Evolutionary conservation across 306 rosid species (phyloP).

Genomic region (Dalbergia oliveri): DNA sequence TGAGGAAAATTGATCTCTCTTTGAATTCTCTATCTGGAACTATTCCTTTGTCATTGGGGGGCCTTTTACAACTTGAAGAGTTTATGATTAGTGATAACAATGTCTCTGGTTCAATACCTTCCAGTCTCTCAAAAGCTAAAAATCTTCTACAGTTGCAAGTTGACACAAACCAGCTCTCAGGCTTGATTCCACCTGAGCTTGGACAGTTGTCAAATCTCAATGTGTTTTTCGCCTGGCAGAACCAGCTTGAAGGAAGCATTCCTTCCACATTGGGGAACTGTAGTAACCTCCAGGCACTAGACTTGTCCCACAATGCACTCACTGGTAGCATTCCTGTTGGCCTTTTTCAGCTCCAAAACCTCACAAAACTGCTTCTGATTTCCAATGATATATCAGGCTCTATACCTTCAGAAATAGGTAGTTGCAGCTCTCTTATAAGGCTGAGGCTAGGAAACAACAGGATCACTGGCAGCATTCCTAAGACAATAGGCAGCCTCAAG

Average conservation of each 20-base stretch:
- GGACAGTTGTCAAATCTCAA: conserved; percentile 68
- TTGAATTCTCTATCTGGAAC: conserved; percentile 85
- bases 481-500: conserved; percentile 65
- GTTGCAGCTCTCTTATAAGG: conserved; percentile 81
- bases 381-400: conserved; percentile 89
- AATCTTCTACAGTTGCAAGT: conserved; percentile 81
- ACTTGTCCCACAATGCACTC: conserved; percentile 82
- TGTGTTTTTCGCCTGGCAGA: conserved; percentile 91
- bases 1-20: conserved; percentile 86
- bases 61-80: conserved; percentile 69
- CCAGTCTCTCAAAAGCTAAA: conserved; percentile 70
- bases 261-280: conserved; percentile 74
- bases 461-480: conserved; percentile 78
- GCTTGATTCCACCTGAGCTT: conserved; percentile 84
- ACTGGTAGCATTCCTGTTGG: conserved; percentile 82
- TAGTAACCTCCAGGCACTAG: conserved; percentile 72
- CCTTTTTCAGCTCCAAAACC: conserved; percentile 80
- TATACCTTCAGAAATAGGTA: conserved; percentile 78
- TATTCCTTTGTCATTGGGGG: conserved; percentile 76
- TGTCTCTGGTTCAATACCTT: conserved; percentile 88
- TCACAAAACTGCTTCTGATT: conserved; percentile 84
- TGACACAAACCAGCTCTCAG: conserved; percentile 91
- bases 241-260: conserved; percentile 93
- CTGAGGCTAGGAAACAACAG: conserved; percentile 82
- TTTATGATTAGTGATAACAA: conserved; percentile 91